Percentiles rank a stretch among this genome's conserved stretches.
phyloP scores from a whole-genome alignment of 495 filamentous ascomycete genomes.

The Annulohypoxylon maeteangense region DNA sequence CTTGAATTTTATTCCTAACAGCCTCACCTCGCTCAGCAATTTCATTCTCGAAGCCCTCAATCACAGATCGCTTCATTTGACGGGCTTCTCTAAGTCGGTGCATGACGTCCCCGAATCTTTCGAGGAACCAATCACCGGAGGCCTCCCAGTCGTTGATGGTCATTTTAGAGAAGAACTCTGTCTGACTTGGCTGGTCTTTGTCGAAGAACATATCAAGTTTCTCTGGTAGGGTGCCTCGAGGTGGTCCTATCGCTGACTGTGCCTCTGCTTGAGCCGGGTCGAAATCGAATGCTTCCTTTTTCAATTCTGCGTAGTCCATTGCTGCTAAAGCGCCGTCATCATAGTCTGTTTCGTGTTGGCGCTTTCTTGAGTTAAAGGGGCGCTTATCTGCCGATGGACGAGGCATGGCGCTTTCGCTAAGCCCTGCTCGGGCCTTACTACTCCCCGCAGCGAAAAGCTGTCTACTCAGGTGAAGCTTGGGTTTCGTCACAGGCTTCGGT shows the following conservation, averaged over 20 bases:
- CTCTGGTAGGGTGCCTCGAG: slow-evolving; percentile 51
- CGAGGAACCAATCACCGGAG: slow-evolving; percentile 81
- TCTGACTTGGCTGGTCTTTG: slow-evolving; percentile 60
- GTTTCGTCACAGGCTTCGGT: slow-evolving; percentile 38
- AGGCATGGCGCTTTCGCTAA: slow-evolving; percentile 50
- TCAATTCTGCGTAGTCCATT: slow-evolving; percentile 66
- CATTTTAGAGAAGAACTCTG: slow-evolving; percentile 71
- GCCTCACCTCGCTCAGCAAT: slow-evolving; percentile 60
- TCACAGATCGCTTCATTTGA: slow-evolving; percentile 70
- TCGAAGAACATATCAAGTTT: slow-evolving; percentile 57
- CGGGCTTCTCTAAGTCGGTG: slow-evolving; percentile 71
- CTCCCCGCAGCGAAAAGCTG: slow-evolving; percentile 35
- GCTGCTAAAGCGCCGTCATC: slow-evolving; percentile 59
- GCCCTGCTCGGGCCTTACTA: slow-evolving; percentile 32
- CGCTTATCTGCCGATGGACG: slow-evolving; percentile 40
- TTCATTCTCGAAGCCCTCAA: slow-evolving; percentile 75
- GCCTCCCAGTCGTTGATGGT: slow-evolving; percentile 81
- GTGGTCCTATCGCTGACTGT: slow-evolving; percentile 42
- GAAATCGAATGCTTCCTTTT: slow-evolving; percentile 64
- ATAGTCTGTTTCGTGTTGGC: slow-evolving; percentile 62
- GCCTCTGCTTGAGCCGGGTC: slow-evolving; percentile 58
- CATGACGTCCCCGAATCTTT: slow-evolving; percentile 72
- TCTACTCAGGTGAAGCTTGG: slow-evolving; percentile 39
- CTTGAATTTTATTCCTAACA: slow-evolving; percentile 64
- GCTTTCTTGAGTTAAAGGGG: slow-evolving; percentile 49